Evolutionary conservation across 2,329 filamentous ascomycete genomes (phyloP), one percentile per base, ranked within the genome.

Genomic region (Aquanectria penicillioides): DNA sequence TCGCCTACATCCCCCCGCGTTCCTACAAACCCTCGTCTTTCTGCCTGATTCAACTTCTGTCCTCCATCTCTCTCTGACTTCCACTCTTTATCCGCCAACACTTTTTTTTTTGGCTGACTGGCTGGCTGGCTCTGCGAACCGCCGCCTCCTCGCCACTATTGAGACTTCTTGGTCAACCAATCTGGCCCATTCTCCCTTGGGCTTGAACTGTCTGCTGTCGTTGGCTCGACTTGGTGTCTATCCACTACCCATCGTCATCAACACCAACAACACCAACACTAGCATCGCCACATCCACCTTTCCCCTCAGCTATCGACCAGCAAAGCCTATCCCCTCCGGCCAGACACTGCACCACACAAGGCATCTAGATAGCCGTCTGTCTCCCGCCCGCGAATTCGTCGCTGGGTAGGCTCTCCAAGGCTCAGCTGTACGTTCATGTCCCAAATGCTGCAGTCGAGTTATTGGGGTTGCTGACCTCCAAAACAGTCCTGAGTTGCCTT

Each of bases 1-100:
- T 52, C 28, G 15, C 34, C n/a, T 41, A 20, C 48, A 34, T 52
- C 41, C 55, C 47, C n/a, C n/a, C 40, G 43, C 54, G 34, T 48
- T 36, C 11, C 28, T 33, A 26, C 50, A 37, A 29, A 34, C 17
- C 29, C 11, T 23, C 48, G 34, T 25, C 15, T 29, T 57, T 46
- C 40, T 44, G 46, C 26, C 38, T 44, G 25, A 33, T 50, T 54
- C 28, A 38, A 46, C 34, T 31, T 47, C 40, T 28, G 20, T 40
- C 23, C 26, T 23, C 33, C n/a, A 12, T 49, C 28, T 20, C 34
- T 28, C 23, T 25, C 29, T 28, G 29, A 26, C 57, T 50, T 34
- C 22, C 43, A 22, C 11, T 52, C 26, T 48, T 37, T 25, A 29
- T 41, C 22, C 38, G 17, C 23, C 33, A 28, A n/a, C 36, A 15